phyloP scores from a whole-genome alignment of 2,329 filamentous ascomycete genomes.

The Aspergillus ochraceoroseus region DNA sequence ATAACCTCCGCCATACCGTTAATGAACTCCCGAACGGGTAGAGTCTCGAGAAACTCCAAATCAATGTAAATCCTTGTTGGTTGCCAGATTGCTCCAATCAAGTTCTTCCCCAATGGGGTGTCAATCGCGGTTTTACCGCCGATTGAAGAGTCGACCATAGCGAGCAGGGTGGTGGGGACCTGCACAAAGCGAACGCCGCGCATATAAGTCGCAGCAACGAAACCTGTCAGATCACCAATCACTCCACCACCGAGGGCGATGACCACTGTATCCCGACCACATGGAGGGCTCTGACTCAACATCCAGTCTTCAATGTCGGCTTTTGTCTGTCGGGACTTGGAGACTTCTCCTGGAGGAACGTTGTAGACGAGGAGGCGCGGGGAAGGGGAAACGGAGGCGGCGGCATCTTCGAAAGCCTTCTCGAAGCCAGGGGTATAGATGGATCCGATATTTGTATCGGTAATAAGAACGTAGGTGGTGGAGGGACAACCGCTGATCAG shows the following conservation, averaged over 20 bases:
- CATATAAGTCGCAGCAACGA: constrained; percentile 98
- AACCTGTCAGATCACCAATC: constrained; percentile 96
- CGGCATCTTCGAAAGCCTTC: constrained; percentile 55
- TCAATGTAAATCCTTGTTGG: constrained; percentile 92
- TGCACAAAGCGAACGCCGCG: constrained; percentile 93
- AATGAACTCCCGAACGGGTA: constrained; percentile 88
- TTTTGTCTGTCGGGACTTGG: constrained; percentile 89
- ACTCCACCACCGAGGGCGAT: constrained; percentile 93
- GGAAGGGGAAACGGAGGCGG: constrained; percentile 44
- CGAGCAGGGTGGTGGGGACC: constrained; percentile 86
- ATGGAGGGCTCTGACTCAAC: constrained; percentile 71
- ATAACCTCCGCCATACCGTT: constrained; percentile 99
- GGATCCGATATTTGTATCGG: constrained; percentile 83
- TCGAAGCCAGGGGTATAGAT: constrained; percentile 77
- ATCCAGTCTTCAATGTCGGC: constrained; percentile 98
- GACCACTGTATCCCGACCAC: constrained; percentile 89
- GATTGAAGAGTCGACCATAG: constrained; percentile 98
- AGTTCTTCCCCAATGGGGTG: constrained; percentile 89
- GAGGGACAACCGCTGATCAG: constrained; percentile 71
- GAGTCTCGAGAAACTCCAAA: constrained; percentile 80
- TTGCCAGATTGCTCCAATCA: constrained; percentile 96
- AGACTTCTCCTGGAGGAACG: constrained; percentile 86
- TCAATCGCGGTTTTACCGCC: constrained; percentile 98
- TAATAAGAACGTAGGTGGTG: constrained; percentile 93
- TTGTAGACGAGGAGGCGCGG: constrained; percentile 76